phyloP scores from a whole-genome alignment of 2,329 filamentous ascomycete species.

The Pseudogymnoascus sp. region DNA sequence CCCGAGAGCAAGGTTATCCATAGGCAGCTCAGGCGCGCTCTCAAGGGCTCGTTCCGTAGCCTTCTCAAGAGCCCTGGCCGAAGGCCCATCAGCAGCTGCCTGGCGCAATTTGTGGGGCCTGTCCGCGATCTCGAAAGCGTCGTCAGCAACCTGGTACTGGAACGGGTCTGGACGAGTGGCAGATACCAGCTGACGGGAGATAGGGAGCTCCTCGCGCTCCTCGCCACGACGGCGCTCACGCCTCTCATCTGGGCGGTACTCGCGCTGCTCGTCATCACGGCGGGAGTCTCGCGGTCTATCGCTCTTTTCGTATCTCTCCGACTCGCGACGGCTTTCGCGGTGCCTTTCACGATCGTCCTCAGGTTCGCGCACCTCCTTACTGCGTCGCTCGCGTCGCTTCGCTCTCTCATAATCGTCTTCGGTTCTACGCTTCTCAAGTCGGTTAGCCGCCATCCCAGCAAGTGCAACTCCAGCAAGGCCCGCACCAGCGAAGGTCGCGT shows the following conservation, averaged over 20 bases:
- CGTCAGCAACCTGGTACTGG: constrained; percentile 3
- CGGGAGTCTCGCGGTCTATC: constrained; percentile 9
- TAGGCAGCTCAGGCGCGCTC: background rate
- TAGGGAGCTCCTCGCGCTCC: constrained; percentile 15
- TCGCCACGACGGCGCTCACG: constrained; percentile 16
- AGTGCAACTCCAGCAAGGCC: constrained; percentile 37
- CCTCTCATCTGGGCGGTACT: constrained; percentile 12
- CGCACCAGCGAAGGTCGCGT: constrained; percentile 19
- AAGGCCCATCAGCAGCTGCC: constrained; percentile 10
- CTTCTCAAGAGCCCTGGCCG: constrained; percentile 15
- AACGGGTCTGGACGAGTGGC: background rate
- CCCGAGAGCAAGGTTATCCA: background rate
- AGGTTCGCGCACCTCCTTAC: constrained; percentile 14
- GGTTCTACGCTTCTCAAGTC: constrained; percentile 23
- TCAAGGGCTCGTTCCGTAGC: constrained; percentile 13
- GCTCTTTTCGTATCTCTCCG: constrained; percentile 4
- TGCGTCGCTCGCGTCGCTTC: constrained; percentile 24
- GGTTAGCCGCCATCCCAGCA: constrained; percentile 35
- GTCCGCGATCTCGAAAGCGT: constrained; percentile 1
- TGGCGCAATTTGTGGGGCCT: constrained; percentile 4
- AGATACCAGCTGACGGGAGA: background rate
- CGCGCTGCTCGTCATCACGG: constrained; percentile 14
- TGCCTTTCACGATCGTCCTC: background rate
- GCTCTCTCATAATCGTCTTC: constrained; percentile 25
- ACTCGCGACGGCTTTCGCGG: background rate